phyloP scores from a whole-genome alignment of 1,139 yeast species.

The Scheffersomyces lignicola region DNA sequence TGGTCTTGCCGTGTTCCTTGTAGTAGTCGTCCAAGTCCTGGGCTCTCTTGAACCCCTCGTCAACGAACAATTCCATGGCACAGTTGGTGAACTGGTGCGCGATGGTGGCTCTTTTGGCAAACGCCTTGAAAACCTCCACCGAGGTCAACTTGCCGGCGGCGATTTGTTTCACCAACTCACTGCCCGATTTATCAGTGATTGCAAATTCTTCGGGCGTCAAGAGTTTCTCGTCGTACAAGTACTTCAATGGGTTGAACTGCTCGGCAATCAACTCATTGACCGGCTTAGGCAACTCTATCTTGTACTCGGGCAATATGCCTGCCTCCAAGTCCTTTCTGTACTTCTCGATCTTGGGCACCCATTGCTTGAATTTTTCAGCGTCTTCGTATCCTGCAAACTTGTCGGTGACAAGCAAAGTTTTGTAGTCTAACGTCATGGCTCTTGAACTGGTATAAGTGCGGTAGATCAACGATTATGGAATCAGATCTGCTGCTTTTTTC shows the following conservation, averaged over 20 bases:
- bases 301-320: slow-evolving; percentile 42
- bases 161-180: slow-evolving; percentile 34
- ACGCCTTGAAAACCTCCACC: slow-evolving; percentile 50
- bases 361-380: slow-evolving; percentile 33
- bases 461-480: too few relatives aligned
- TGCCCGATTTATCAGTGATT: slow-evolving; percentile 49
- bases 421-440: slow-evolving; percentile 1
- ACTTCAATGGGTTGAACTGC: slow-evolving; percentile 48
- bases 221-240: slow-evolving; percentile 40
- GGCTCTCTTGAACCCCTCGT: slow-evolving; percentile 38
- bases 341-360: slow-evolving; percentile 51
- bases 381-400: slow-evolving; percentile 31
- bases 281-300: slow-evolving; percentile 41
- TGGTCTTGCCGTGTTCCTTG: slow-evolving; percentile 52
- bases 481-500: too few relatives aligned
- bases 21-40: slow-evolving; percentile 38
- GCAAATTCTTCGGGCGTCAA: slow-evolving; percentile 45
- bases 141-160: slow-evolving; percentile 36
- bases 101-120: slow-evolving; percentile 48
- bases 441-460: too few relatives aligned
- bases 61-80: slow-evolving; percentile 32
- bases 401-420: slow-evolving; percentile 17
- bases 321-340: slow-evolving; percentile 45
- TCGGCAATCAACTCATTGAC: slow-evolving; percentile 38
- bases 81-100: slow-evolving; percentile 39